A percentile compares a stretch with the other conserved stretches of the same genome.
phyloP scores from a whole-genome alignment of 192 early-diverging fungal species.

The Gorgonomyces haynaldii region DNA sequence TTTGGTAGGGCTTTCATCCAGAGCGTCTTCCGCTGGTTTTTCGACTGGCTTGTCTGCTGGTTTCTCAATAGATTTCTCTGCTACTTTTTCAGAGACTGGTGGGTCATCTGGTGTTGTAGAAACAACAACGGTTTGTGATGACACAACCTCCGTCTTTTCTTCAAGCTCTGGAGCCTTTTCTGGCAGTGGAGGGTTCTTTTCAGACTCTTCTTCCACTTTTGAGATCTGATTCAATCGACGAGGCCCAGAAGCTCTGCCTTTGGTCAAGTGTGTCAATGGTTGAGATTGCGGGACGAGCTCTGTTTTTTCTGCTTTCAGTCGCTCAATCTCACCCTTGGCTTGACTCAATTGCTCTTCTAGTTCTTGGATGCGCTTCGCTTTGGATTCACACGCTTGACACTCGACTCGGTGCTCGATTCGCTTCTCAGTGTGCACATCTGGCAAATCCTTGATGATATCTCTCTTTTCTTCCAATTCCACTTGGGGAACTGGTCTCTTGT shows the following conservation, averaged over 20 bases:
- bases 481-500: background rate
- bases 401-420: too few relatives aligned
- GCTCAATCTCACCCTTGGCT: background rate
- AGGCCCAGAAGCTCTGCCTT: conserved; percentile 1
- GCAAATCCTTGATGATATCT: background rate
- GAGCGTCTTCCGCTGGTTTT: background rate
- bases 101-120: background rate
- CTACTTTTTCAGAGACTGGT: background rate
- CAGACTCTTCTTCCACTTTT: background rate
- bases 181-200: background rate
- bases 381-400: too few relatives aligned
- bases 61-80: background rate
- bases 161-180: background rate
- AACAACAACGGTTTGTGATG: background rate
- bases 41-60: background rate
- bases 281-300: background rate
- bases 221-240: background rate
- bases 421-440: background rate
- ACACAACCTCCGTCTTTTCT: background rate
- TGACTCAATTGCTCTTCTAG: background rate
- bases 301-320: too few relatives aligned
- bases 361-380: background rate
- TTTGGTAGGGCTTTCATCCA: background rate
- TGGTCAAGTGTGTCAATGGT: conserved; percentile 1
- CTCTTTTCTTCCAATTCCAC: background rate